Evolutionary conservation across 1,284 basidiomycete species (phyloP).

Genomic region (Sphaerobolus stellatus): DNA sequence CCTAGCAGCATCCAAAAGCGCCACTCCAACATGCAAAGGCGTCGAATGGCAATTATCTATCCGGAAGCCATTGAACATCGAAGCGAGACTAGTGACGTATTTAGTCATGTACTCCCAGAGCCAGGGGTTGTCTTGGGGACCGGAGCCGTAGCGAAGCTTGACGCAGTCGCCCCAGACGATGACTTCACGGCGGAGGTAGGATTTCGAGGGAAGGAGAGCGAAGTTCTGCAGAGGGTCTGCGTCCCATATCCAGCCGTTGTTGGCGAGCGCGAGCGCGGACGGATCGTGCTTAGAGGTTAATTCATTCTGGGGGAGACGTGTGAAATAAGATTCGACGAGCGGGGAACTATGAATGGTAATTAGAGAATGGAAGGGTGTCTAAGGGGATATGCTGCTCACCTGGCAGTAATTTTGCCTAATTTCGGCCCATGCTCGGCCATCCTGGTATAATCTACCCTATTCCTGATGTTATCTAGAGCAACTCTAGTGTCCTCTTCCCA

Average conservation of each 20-base stretch:
- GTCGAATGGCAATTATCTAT: slow-evolving; percentile 99
- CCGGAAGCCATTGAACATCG: slow-evolving; percentile 90
- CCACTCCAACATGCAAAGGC: slow-evolving; percentile 89
- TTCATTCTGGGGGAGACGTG: slow-evolving; percentile 60
- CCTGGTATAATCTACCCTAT: slow-evolving; percentile 77
- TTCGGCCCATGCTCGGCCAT: slow-evolving; percentile 82
- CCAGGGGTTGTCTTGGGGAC: slow-evolving; percentile 85
- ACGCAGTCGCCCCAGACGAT: slow-evolving; percentile 99
- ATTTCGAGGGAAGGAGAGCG: slow-evolving; percentile 92
- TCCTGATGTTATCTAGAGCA: slow-evolving; percentile 73
- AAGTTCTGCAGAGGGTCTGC: slow-evolving; percentile 95
- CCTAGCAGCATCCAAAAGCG: slow-evolving; percentile 89
- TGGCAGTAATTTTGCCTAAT: slow-evolving; percentile 74
- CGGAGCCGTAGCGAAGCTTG: slow-evolving; percentile 88
- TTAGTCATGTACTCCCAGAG: slow-evolving; percentile 92
- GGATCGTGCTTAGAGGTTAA: slow-evolving; percentile 63
- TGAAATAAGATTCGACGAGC: slow-evolving; percentile 88
- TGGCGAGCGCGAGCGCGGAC: slow-evolving; percentile 78
- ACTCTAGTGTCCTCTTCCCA: slow-evolving; percentile 80
- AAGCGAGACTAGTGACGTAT: slow-evolving; percentile 80
- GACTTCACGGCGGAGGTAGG: slow-evolving; percentile 93
- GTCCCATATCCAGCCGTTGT: slow-evolving; percentile 99
- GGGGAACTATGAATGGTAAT: slow-evolving; percentile 54
- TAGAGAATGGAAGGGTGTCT: neutral
- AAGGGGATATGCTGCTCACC: slow-evolving; percentile 46